Evolutionary conservation across 129 eudicot species (phyloP), one percentile per base, ranked within the genome.

Genomic region (Ambrosia trifida): DNA sequence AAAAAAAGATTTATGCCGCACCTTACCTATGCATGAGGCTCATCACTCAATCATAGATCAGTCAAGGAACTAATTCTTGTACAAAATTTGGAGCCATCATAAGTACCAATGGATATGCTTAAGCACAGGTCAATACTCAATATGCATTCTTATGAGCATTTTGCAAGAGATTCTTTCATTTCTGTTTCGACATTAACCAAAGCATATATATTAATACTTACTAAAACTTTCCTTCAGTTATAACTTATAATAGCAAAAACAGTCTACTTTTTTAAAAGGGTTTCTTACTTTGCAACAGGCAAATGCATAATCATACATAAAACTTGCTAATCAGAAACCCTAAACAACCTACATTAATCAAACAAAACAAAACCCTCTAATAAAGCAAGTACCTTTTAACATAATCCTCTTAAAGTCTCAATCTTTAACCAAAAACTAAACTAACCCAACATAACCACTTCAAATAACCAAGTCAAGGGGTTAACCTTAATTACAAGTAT

Each of bases 281-380:
- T 0, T 36, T 65, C 50, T 50, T 47, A 50, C 71, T 36, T 7
- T 12, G 7, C 46, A 41, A 69, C 28, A 24, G 28, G 1, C 1
- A 24, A 24, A 24, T 24, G 1, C 1, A 24, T 24, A 24, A 24
- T n/a, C n/a, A n/a, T 36, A 4, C 64, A 16, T 5, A 52, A 75
- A 66, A 43, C 32, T 32, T 32, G 74, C 61, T 17, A 51, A 69
- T 77, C 69, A 47, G 53, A 35, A 68, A 67, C 69, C 73, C 74
- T 57, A 68, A n/a, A 58, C 68, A 24, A 36, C 63, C 75, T 68
- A 47, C 69, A 76, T 59, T 76, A 57, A 30, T 24, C 19, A 76
- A 19, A 32, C 18, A 46, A 57, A 12, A 19, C 46, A 56, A 74
- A 16, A 64, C 2, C 65, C 16, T 64, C 52, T 36, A 44, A 54